These are phyloP conservation scores for Penicillium robsamsonii DNA, from an alignment of 495 filamentous ascomycete species.

Conservation along the genomic window DNA sequence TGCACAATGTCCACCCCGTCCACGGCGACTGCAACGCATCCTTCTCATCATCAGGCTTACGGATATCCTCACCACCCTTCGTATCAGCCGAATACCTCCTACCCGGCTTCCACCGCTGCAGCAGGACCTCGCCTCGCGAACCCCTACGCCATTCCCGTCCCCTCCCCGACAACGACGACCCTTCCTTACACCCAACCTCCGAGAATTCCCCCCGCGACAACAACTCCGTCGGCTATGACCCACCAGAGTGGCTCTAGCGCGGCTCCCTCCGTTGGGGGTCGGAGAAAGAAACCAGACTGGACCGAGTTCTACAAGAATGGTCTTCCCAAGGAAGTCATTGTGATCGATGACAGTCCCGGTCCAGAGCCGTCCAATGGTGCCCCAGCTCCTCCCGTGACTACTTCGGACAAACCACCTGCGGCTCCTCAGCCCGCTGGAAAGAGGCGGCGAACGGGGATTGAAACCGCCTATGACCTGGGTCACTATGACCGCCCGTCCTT, in stretches of 20 bases:
- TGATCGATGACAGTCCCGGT: constrained; percentile 89
- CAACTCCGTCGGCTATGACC: constrained; percentile 38
- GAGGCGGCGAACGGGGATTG: constrained; percentile 60
- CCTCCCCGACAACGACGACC: constrained; percentile 41
- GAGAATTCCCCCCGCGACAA: constrained; percentile 31
- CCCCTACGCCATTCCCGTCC: constrained; percentile 48
- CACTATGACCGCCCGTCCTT: constrained; percentile 61
- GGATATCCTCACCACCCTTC: constrained; percentile 63
- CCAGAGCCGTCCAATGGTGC: constrained; percentile 50
- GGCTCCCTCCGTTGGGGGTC: constrained; percentile 54
- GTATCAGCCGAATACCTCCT: constrained; percentile 54
- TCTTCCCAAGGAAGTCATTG: constrained; percentile 87
- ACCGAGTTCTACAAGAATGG: constrained; percentile 89
- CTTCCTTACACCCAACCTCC: constrained; percentile 39
- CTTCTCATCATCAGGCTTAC: constrained; percentile 68
- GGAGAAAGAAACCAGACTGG: constrained; percentile 74
- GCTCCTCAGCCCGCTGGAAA: constrained; percentile 57
- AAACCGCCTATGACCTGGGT: constrained; percentile 62
- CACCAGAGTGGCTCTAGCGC: constrained; percentile 30
- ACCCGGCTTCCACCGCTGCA: constrained; percentile 53
- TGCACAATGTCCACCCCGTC: constrained; percentile 81
- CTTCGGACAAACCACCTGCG: constrained; percentile 15
- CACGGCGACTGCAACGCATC: constrained; percentile 73
- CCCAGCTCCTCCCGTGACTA: constrained; percentile 26
- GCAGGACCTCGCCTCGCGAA: constrained; percentile 51